Percentiles rank a stretch among this genome's conserved stretches.
phyloP scores from a whole-genome alignment of 1,284 basidiomycete genomes.

The Trametes pubescens region DNA sequence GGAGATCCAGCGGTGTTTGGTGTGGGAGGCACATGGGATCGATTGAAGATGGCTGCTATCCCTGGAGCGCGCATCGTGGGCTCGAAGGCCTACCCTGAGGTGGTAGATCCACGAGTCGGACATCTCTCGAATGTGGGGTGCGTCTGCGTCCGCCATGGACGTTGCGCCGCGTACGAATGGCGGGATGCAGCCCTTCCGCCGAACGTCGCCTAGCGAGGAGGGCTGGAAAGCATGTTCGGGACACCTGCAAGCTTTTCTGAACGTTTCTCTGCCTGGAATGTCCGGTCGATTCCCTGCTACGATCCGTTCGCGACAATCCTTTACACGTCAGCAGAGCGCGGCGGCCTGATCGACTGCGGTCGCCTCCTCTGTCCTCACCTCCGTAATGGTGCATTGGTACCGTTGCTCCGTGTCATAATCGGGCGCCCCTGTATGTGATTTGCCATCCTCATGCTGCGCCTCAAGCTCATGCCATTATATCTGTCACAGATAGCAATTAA shows the following conservation, averaged over 20 bases:
- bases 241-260: not conserved
- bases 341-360: no score
- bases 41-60: slow-evolving; percentile 9
- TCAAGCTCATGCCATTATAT: no score
- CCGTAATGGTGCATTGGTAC: no score
- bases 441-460: no score
- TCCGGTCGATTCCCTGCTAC: no score
- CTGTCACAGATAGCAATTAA: no score
- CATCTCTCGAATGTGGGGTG: not conserved
- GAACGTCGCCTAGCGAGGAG: not conserved
- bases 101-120: slow-evolving; percentile 5
- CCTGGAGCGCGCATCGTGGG: slow-evolving; percentile 7
- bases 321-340: no score
- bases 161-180: not conserved
- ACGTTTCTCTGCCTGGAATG: no score
- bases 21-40: slow-evolving; percentile 16
- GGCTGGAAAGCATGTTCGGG: not conserved
- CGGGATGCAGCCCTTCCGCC: not conserved
- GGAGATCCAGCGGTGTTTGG: not conserved
- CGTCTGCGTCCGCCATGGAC: not conserved
- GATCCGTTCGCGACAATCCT: no score
- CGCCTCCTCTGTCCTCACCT: no score
- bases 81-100: not conserved
- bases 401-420: no score
- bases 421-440: no score